A percentile compares a stretch with the other conserved stretches of the same genome.
Conservation (phyloP, 169 alveolate species). For the Eimeria necatrix region DNA sequence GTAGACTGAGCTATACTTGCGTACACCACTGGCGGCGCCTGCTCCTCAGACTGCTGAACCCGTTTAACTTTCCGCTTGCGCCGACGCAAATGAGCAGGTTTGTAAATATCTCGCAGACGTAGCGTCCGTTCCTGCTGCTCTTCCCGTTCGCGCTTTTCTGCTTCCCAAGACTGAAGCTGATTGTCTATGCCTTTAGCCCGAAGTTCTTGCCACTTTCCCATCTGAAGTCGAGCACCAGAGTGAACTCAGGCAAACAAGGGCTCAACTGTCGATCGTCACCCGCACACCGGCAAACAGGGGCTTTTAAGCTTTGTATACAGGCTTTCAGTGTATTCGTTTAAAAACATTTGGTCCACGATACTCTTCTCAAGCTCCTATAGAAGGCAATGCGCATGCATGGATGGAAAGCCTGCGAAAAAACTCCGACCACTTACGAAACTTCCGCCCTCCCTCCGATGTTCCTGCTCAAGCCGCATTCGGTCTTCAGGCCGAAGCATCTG, state of each 20-base stretch:
- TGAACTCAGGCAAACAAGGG: neutral
- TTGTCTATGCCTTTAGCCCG: conserved; percentile 61
- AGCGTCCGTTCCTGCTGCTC: conserved; percentile 22
- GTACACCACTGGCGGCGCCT: conserved; percentile 54
- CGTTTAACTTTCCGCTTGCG: conserved; percentile 53
- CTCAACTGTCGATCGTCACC: neutral
- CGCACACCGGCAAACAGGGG: neutral
- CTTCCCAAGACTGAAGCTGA: conserved; percentile 53
- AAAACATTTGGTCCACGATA: neutral
- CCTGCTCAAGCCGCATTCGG: conserved; percentile 36
- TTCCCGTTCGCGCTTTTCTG: conserved; percentile 40
- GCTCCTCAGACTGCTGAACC: conserved; percentile 70
- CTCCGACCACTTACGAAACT: conserved; percentile 3
- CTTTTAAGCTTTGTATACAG: neutral
- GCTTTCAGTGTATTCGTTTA: neutral
- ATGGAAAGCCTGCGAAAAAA: neutral
- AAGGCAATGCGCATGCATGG: neutral
- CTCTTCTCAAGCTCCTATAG: neutral
- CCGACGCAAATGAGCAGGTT: conserved; percentile 75
- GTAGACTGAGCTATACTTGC: neutral
- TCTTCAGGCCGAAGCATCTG: conserved; percentile 70
- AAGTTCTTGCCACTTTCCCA: neutral
- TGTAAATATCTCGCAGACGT: conserved; percentile 63
- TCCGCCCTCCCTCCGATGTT: conserved; percentile 11
- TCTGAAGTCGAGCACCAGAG: neutral